These are phyloP conservation scores for Leishmania tropica DNA, from an alignment of 208 protist genomes.

Conservation along the genomic window DNA sequence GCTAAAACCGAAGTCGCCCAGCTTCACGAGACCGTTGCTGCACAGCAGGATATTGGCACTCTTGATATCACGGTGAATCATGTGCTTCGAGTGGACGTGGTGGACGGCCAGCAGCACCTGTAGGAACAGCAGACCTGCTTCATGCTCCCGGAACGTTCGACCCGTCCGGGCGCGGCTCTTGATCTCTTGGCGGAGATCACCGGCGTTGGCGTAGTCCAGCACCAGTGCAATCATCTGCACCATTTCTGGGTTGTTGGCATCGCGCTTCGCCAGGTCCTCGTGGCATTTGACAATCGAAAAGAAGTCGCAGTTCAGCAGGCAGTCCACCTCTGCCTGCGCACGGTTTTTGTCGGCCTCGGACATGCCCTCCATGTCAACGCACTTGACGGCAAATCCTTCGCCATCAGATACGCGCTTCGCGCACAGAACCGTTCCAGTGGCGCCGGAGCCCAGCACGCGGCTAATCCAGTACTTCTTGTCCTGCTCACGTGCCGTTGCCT, in stretches of 20 bases:
- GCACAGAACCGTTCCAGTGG: slow-evolving; percentile 59
- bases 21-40: slow-evolving; percentile 80
- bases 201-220: slow-evolving; percentile 86
- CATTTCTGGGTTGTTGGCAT: slow-evolving; percentile 51
- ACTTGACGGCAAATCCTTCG: slow-evolving; percentile 69
- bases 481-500: slow-evolving; percentile 59
- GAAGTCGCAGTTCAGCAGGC: slow-evolving; percentile 73
- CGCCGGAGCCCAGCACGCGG: slow-evolving; percentile 68
- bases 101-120: slow-evolving; percentile 80
- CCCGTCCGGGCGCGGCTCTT: slow-evolving; percentile 49
- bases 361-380: slow-evolving; percentile 76
- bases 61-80: slow-evolving; percentile 92
- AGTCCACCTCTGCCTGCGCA: slow-evolving; percentile 67
- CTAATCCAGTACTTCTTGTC: slow-evolving; percentile 83
- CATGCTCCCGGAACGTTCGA: slow-evolving; percentile 64
- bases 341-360: slow-evolving; percentile 77
- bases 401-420: slow-evolving; percentile 63
- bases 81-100: slow-evolving; percentile 81
- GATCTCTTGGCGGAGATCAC: slow-evolving; percentile 81
- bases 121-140: slow-evolving; percentile 68
- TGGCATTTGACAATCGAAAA: slow-evolving; percentile 86
- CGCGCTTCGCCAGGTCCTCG: slow-evolving; percentile 67
- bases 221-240: slow-evolving; percentile 75
- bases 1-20: slow-evolving; percentile 89
- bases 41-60: slow-evolving; percentile 84